Base-by-base conservation (phyloP, 768 basidiomycete genomes). In the Panus rudis region DNA sequence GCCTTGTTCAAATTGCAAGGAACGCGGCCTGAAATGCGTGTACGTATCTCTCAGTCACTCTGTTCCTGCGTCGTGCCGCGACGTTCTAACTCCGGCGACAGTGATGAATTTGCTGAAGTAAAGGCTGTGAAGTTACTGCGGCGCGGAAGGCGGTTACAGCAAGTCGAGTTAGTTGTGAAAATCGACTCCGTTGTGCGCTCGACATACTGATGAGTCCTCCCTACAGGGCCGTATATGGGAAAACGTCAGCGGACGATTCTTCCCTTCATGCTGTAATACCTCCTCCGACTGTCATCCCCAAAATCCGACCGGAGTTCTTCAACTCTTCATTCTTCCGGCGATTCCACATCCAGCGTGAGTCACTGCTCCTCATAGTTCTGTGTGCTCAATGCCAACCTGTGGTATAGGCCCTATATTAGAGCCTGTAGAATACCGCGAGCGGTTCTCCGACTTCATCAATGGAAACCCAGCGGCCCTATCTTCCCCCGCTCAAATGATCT, bases 11-110 rank as follows among this genome's bases (percentile, higher is more conserved):
- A 94, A 94, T 60, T 96, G 92, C 64, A 79, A 71, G 53, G 89
- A 93, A 61, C 83, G 92, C 33, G 81, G 80, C 19, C 75, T 92
- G 27, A 88, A 89, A 74, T 94, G 92, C 85, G 84, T 94, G 90
- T 92, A 70, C 53, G 90, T 77, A 14, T 12, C 31, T 31, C 45
- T 30, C 47, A 30, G 35, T 17, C 28, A 20, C 4, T 35, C 30
- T 25, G 37, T 13, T 16, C 22, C 28, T 41, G 37, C 52, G 31
- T 22, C 24, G 8, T 22, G 35, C 22, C 19, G 22, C 28, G 28
- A n/a, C 28, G 28, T 30, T 10, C 28, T 10, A 30, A 10, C 10
- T 10, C 28, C 33, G 16, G n/a, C 10, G 52, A 13, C 61, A 94
- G 91, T 19, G 92, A 94, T 59, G 92, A 92, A 58, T 92, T 89